Evolutionary conservation across 1,139 yeast genomes (phyloP).

Genomic region (Scheffersomyces titani): DNA sequence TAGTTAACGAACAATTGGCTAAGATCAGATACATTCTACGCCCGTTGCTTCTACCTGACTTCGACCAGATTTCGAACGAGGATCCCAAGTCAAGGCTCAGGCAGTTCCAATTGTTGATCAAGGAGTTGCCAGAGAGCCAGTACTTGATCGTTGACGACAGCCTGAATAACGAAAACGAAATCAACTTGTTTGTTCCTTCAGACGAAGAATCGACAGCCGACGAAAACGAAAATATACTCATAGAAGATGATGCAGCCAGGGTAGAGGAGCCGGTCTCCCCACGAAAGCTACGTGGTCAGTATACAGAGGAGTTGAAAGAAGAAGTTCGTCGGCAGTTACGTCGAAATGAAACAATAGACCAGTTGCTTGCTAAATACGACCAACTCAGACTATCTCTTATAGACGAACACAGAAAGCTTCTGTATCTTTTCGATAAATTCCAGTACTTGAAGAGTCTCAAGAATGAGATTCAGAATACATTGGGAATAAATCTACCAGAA

Average conservation of each 20-base stretch:
- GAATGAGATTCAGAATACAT: slow-evolving; percentile 10
- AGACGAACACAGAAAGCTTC: slow-evolving; percentile 17
- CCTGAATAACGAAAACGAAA: slow-evolving; percentile 1
- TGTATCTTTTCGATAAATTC: slow-evolving; percentile 29
- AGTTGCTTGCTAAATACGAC: slow-evolving; percentile 26
- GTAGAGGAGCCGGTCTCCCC: slow-evolving; percentile 1
- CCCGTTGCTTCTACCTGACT: slow-evolving; percentile 34
- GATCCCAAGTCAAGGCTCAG: slow-evolving; percentile 10
- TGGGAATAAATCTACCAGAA: slow-evolving; percentile 6
- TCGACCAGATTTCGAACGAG: slow-evolving; percentile 12
- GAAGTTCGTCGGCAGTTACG: neutral
- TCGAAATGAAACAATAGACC: neutral
- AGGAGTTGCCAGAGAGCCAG: slow-evolving; percentile 36
- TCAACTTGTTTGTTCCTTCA: neutral
- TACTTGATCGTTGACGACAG: slow-evolving; percentile 20
- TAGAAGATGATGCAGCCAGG: slow-evolving; percentile 1
- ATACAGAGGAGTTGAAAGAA: slow-evolving; percentile 3
- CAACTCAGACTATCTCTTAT: slow-evolving; percentile 20
- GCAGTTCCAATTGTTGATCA: slow-evolving; percentile 25
- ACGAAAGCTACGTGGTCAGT: slow-evolving; percentile 1
- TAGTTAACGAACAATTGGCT: slow-evolving; percentile 28
- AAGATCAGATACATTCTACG: slow-evolving; percentile 22
- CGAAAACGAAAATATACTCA: neutral
- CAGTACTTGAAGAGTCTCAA: slow-evolving; percentile 25
- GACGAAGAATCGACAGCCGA: slow-evolving; percentile 8